Evolutionary conservation across 2,329 filamentous ascomycete genomes (phyloP).

Genomic region (Chaetomium olivaceum): DNA sequence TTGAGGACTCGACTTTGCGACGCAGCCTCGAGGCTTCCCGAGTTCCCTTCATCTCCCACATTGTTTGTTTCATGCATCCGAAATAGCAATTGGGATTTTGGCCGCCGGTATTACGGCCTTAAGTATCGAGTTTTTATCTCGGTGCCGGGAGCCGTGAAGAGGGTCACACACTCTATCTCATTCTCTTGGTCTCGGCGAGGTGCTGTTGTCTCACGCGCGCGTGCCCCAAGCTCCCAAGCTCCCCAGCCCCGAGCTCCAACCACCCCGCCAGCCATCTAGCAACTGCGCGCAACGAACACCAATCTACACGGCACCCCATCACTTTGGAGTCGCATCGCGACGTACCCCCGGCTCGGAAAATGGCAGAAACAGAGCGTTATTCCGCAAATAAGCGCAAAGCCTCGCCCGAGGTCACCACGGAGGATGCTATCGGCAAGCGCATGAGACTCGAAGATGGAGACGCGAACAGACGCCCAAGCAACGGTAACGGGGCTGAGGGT

Average conservation of each 20-base stretch:
- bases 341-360: background rate
- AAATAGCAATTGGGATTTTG: background rate
- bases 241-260: background rate
- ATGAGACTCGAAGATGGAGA: constrained; percentile 20
- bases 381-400: constrained; percentile 30
- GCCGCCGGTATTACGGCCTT: background rate
- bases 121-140: background rate
- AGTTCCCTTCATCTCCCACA: background rate
- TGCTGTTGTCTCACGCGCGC: background rate
- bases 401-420: constrained; percentile 18
- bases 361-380: constrained; percentile 15
- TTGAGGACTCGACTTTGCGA: background rate
- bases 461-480: background rate
- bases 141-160: background rate
- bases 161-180: background rate
- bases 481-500: background rate
- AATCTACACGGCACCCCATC: background rate
- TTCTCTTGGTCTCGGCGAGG: background rate
- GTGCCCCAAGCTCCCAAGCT: background rate
- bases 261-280: constrained; percentile 3
- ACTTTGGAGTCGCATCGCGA: background rate
- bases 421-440: constrained; percentile 27
- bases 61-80: background rate
- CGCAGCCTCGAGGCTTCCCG: background rate
- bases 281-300: background rate